These are phyloP conservation scores for Ceratobasidium sp. DNA, from an alignment of 1,284 basidiomycete species.

Conservation along the genomic window DNA sequence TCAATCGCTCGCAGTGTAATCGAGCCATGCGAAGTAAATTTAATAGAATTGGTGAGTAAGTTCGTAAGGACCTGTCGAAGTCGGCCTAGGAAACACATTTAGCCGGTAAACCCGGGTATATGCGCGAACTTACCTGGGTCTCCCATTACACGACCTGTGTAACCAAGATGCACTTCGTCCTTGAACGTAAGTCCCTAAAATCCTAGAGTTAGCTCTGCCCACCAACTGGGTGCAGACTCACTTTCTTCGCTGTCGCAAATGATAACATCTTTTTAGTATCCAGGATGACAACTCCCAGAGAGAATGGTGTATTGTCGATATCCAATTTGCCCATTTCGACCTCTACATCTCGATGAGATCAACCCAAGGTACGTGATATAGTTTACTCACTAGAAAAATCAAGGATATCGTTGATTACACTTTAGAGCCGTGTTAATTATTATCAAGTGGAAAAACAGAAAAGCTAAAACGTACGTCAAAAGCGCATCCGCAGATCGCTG, in stretches of 20 bases:
- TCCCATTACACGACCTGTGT: constrained; percentile 43
- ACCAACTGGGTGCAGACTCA: not conserved
- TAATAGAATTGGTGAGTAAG: constrained; percentile 43
- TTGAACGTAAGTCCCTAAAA: constrained; percentile 33
- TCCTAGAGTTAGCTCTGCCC: not conserved
- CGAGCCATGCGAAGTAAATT: constrained; percentile 43
- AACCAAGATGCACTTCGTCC: constrained; percentile 25
- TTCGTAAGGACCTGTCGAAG: constrained; percentile 45
- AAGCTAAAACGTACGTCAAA: constrained; percentile 15
- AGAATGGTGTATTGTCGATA: constrained; percentile 40
- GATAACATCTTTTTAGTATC: constrained; percentile 46
- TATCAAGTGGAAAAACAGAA: not conserved
- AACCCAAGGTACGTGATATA: not conserved
- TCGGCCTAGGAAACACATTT: not conserved
- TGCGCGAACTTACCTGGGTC: constrained; percentile 33
- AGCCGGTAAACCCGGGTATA: not conserved
- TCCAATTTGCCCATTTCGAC: constrained; percentile 45
- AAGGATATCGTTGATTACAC: constrained; percentile 38
- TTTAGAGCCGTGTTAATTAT: not conserved
- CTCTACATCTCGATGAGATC: constrained; percentile 6
- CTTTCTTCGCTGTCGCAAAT: constrained; percentile 44
- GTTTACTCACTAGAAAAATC: constrained; percentile 35
- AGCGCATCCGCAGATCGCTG: constrained; percentile 42
- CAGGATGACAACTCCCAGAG: constrained; percentile 29
- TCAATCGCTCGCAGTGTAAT: constrained; percentile 30